These are phyloP conservation scores for Phytopythium cucurbitacearum DNA, from an alignment of 352 stramenopile genomes.

Conservation along the genomic window DNA sequence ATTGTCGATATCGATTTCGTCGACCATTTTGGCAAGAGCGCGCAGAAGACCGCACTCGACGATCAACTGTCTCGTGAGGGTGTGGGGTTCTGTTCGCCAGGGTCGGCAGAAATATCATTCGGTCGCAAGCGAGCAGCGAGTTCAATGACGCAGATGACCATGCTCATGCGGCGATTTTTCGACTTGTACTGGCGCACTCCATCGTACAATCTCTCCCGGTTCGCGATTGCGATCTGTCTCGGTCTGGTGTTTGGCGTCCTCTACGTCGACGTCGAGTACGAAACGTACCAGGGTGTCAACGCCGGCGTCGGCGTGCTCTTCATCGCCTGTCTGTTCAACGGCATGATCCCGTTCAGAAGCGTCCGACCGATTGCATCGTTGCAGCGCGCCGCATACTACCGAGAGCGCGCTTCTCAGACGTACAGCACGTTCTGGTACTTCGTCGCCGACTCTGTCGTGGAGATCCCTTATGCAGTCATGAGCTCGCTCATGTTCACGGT, in stretches of 20 bases:
- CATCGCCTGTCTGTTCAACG: constrained; percentile 63
- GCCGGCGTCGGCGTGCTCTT: constrained; percentile 59
- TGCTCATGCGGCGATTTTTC: constrained; percentile 20
- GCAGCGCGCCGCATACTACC: constrained; percentile 74
- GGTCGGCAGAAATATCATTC: too few species aligned
- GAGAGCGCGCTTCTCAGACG: constrained; percentile 58
- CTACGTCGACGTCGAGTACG: constrained; percentile 13
- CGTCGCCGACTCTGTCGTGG: constrained; percentile 56
- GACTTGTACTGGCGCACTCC: constrained; percentile 24
- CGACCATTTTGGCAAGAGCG: constrained; percentile 20
- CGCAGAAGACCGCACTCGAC: constrained; percentile 13
- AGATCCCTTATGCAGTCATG: constrained; percentile 35
- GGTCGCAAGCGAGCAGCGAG: constrained; percentile 13
- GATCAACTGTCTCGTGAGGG: constrained; percentile 10
- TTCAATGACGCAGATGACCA: constrained; percentile 15
- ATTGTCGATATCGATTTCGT: constrained; percentile 31
- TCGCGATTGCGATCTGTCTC: constrained; percentile 3
- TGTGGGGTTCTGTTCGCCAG: constrained; percentile 16
- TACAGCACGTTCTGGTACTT: constrained; percentile 68
- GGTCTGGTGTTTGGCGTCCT: constrained; percentile 24
- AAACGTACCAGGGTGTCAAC: constrained; percentile 20
- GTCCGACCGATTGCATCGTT: constrained; percentile 56
- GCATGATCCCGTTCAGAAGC: constrained; percentile 51
- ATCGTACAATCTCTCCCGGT: constrained; percentile 11
- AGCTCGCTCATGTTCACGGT: constrained; percentile 9